phyloP scores from a whole-genome alignment of 129 eudicot genomes.

The Erigeron canadensis region DNA sequence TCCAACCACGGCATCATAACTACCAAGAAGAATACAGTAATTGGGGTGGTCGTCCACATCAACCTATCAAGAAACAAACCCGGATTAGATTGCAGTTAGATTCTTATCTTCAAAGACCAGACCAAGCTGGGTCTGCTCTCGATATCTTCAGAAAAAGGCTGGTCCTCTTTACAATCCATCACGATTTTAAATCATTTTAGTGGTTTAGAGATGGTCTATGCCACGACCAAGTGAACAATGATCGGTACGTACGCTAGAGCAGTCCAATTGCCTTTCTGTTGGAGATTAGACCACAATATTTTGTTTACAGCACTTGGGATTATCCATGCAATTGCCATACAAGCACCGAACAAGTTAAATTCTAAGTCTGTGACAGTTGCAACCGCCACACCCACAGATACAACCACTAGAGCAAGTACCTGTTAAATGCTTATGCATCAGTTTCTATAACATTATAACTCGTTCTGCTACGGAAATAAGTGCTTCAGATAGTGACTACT shows the following conservation, averaged over 20 bases:
- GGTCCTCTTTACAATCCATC: too few relatives aligned
- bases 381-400: slow-evolving; percentile 75
- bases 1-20: slow-evolving; percentile 77
- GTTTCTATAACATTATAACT: neutral
- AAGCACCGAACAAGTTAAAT: slow-evolving; percentile 71
- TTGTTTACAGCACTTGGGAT: slow-evolving; percentile 81
- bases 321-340: slow-evolving; percentile 67
- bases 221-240: neutral
- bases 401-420: slow-evolving; percentile 66
- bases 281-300: slow-evolving; percentile 76
- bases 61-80: slow-evolving; percentile 22
- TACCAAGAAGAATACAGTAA: slow-evolving; percentile 64
- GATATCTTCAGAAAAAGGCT: neutral
- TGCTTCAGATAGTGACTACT: neutral
- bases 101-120: neutral
- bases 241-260: slow-evolving; percentile 63
- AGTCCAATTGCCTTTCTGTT: slow-evolving; percentile 78
- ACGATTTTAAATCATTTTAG: too few relatives aligned
- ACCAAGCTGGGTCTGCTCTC: neutral
- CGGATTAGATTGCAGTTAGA: neutral
- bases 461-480: neutral
- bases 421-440: slow-evolving; percentile 22
- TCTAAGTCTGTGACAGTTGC: slow-evolving; percentile 85
- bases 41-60: slow-evolving; percentile 77
- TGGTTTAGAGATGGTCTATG: neutral